Base-by-base conservation (phyloP, 495 filamentous ascomycete genomes). In the Neurospora sp. region DNA sequence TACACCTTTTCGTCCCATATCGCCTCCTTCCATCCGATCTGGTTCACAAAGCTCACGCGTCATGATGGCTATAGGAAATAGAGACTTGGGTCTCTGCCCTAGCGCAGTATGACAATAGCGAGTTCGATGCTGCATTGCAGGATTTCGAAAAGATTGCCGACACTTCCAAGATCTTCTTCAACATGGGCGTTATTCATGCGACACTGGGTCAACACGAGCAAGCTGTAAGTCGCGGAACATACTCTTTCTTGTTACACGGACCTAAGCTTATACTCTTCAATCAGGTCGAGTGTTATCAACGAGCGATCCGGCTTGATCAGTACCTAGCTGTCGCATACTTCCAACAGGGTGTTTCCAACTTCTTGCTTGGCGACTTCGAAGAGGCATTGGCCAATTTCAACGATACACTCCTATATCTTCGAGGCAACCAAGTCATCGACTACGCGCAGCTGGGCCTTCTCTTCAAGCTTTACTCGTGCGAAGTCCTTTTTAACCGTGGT, bases 361-460 rank as follows among this genome's bases (percentile, higher is more conserved):
- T 99, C 84, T 84, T 99, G 69, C 87, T 98, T 41, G 94, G 94
- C 71, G 96, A 99, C 80, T 99, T 98, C 79, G 94, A 98, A 78
- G 96, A 98, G 82, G 96, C 96, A 69, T 84, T 98, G 73, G 94
- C 94, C 70, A 98, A 99, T 84, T 99, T 99, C 88, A 99, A 99
- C 83, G 96, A 99, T 76, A 97, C 96, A 5, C 84, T 99, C 71
- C 84, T 97, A 40, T 98, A 98, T 81, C 89, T 99, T 70, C 90
- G 96, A 76, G 96, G 96, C 65, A 98, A 99, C 81, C 94, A 93
- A 53, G 92, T 92, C 79, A 99, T 99, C 84, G 94, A 99, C 83
- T 99, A 99, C 80, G 94, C 97, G 75, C 96, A 99, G 81, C 86
- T 99, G 61, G 96, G 96, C 14, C 87, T 99, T 45, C 92, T 94